Evolutionary conservation across 352 stramenopile species (phyloP).

Genomic region (Halophytophthora polymorphica): DNA sequence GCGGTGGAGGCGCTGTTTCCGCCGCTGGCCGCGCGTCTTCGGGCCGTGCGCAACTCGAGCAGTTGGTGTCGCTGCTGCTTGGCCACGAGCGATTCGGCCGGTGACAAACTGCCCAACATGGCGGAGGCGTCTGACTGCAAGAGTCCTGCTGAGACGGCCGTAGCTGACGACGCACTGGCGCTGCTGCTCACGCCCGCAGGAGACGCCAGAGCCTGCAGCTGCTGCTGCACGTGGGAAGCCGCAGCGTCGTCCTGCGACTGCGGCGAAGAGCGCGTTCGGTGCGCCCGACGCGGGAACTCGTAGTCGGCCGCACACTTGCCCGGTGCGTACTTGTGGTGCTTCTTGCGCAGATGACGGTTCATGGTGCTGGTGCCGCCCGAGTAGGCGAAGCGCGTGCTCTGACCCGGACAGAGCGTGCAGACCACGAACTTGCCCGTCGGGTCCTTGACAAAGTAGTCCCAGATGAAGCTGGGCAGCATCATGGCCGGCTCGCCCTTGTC

Average conservation of each 20-base stretch:
- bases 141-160: background rate
- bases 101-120: constrained; percentile 38
- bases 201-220: constrained; percentile 4
- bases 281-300: constrained; percentile 34
- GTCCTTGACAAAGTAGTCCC: constrained; percentile 84
- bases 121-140: constrained; percentile 21
- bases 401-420: constrained; percentile 65
- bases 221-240: constrained; percentile 2
- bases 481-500: constrained; percentile 63
- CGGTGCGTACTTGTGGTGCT: constrained; percentile 77
- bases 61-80: constrained; percentile 46
- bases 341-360: constrained; percentile 79
- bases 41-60: constrained; percentile 54
- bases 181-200: background rate
- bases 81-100: constrained; percentile 26
- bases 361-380: constrained; percentile 81
- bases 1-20: background rate
- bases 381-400: constrained; percentile 75
- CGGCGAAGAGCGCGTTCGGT: background rate
- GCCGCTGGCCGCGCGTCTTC: constrained; percentile 31
- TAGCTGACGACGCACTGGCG: constrained; percentile 4
- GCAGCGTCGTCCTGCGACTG: background rate
- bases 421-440: constrained; percentile 73
- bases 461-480: constrained; percentile 79
- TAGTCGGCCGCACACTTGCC: constrained; percentile 77